These are phyloP conservation scores for Phytophthora megakarya DNA, from an alignment of 352 stramenopile genomes.

Conservation along the genomic window DNA sequence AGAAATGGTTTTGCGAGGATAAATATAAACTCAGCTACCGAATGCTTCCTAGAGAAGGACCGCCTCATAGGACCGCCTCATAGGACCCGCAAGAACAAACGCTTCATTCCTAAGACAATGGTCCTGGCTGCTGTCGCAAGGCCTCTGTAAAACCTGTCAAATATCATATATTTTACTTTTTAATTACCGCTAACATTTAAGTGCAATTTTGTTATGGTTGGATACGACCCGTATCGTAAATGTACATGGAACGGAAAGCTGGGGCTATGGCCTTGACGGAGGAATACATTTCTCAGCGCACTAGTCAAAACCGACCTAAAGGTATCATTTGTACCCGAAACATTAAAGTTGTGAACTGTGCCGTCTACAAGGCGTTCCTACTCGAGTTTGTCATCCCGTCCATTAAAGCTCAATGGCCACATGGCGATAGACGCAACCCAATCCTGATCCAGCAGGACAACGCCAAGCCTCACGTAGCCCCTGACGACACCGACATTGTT, in stretches of 20 bases:
- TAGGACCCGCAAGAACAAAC: slow-evolving; percentile 1
- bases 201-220: neutral
- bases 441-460: slow-evolving; percentile 11
- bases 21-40: neutral
- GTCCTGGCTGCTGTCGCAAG: neutral
- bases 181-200: neutral
- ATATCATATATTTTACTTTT: neutral
- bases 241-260: neutral
- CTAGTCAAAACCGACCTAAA: neutral
- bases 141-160: neutral
- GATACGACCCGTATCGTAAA: neutral
- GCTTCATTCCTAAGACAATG: slow-evolving; percentile 9
- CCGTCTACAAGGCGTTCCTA: slow-evolving; percentile 1
- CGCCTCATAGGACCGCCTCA: no score
- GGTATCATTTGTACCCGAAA: neutral
- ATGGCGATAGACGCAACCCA: neutral
- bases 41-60: neutral
- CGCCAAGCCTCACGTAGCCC: neutral
- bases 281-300: neutral
- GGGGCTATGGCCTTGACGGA: neutral
- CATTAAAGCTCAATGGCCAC: slow-evolving; percentile 1
- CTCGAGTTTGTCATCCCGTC: neutral
- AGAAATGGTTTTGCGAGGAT: slow-evolving; percentile 15
- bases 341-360: neutral
- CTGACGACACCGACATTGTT: neutral